phyloP scores from a whole-genome alignment of 31 red algal genomes.

The Asparagopsis taxiformis region DNA sequence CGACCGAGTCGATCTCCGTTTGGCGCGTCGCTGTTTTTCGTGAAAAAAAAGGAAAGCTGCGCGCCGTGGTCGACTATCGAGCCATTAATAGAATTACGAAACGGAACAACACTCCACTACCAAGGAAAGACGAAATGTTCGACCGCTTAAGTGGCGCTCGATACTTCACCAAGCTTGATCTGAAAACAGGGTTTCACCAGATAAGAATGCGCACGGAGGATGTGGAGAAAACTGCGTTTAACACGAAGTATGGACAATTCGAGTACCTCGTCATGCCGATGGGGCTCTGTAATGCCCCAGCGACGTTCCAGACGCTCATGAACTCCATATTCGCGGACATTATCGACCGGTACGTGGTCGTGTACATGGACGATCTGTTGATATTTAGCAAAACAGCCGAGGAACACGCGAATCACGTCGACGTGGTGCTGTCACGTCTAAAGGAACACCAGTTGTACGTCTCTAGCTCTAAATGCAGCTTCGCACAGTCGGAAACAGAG shows the following conservation, averaged over 20 bases:
- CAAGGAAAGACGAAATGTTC: neutral
- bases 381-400: neutral
- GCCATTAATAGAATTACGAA: neutral
- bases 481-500: neutral
- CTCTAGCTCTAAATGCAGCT: neutral
- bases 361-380: slow-evolving; percentile 1
- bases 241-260: slow-evolving; percentile 1
- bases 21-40: neutral
- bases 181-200: neutral
- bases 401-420: neutral
- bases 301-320: slow-evolving; percentile 6
- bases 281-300: slow-evolving; percentile 9
- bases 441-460: neutral
- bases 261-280: slow-evolving; percentile 3
- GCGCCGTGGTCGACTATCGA: neutral
- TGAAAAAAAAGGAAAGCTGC: neutral
- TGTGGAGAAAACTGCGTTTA: slow-evolving; percentile 6
- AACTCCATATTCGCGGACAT: neutral
- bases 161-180: neutral
- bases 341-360: neutral
- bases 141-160: neutral
- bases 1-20: neutral
- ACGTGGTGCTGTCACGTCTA: neutral
- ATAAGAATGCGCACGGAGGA: neutral
- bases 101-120: neutral